Evolutionary conservation across 306 rosid species (phyloP).

Genomic region (Casuarina cunninghamiana): DNA sequence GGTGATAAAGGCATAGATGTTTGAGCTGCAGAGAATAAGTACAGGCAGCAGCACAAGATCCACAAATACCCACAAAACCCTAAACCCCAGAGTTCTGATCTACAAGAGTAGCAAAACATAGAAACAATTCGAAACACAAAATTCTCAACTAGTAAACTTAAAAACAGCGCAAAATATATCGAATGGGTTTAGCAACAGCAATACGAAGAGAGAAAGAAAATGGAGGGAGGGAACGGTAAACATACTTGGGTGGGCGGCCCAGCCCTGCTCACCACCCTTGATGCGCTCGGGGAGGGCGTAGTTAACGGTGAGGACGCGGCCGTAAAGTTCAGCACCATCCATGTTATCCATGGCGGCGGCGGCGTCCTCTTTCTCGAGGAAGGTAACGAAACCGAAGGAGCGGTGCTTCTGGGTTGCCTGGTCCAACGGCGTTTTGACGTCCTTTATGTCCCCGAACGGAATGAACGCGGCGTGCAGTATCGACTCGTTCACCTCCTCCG

Average conservation of each 20-base stretch:
- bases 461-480: slow-evolving; percentile 88
- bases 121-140: background rate
- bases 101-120: background rate
- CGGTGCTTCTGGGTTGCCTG: slow-evolving; percentile 98
- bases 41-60: background rate
- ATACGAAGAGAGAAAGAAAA: slow-evolving; percentile 1
- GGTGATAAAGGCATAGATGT: background rate
- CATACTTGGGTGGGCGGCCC: slow-evolving; percentile 98
- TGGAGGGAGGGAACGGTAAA: slow-evolving; percentile 1
- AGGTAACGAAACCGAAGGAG: slow-evolving; percentile 92
- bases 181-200: background rate
- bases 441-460: slow-evolving; percentile 93
- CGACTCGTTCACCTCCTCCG: slow-evolving; percentile 87
- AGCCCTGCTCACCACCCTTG: slow-evolving; percentile 98
- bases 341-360: slow-evolving; percentile 94
- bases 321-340: slow-evolving; percentile 98
- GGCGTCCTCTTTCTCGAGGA: slow-evolving; percentile 89
- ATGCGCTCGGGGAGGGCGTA: slow-evolving; percentile 87
- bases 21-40: background rate
- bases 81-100: background rate
- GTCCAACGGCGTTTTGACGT: slow-evolving; percentile 88
- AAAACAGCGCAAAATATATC: background rate
- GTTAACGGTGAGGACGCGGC: slow-evolving; percentile 94
- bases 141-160: background rate
- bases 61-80: slow-evolving; percentile 8